Conservation (phyloP, 2,329 filamentous ascomycete species). For the Chrysosporium keratinophilum region DNA sequence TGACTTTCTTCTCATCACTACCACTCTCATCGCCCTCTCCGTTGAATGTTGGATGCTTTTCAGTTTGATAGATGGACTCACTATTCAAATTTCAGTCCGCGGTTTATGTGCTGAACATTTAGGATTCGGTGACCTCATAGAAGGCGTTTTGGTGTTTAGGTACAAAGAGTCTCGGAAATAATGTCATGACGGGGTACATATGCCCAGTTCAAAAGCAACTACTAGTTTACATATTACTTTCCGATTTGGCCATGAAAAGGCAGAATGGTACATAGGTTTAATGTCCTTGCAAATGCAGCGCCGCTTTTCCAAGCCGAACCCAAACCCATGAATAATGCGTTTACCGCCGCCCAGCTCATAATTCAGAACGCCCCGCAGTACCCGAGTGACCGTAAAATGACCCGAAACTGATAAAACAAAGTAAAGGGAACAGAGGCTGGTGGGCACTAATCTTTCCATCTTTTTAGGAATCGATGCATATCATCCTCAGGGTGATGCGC, state of each 20-base stretch:
- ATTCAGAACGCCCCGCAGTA: not conserved
- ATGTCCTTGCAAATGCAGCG: not conserved
- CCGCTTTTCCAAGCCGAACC: not conserved
- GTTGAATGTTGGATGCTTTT: too few species aligned
- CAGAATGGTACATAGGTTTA: not conserved
- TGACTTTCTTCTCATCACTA: not conserved
- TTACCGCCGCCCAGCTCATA: not conserved
- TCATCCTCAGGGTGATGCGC: constrained; percentile 42
- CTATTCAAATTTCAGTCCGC: too few species aligned
- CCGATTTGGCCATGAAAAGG: not conserved
- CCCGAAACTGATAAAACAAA: not conserved
- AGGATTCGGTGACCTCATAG: too few species aligned
- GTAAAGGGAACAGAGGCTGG: not conserved
- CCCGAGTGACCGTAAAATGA: not conserved
- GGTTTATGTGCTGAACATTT: too few species aligned
- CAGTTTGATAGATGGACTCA: too few species aligned
- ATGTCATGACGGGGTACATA: not conserved
- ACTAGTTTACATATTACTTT: not conserved
- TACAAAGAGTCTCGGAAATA: not conserved
- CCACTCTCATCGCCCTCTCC: not conserved
- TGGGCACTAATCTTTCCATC: constrained; percentile 47
- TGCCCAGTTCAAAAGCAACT: not conserved
- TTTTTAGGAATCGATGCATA: constrained; percentile 48
- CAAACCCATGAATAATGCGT: not conserved
- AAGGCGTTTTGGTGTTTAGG: too few species aligned